A percentile compares a stretch with the other conserved stretches of the same genome.
Evolutionary conservation across 2,329 filamentous ascomycete genomes (phyloP).

Genomic region (Beauveria pseudobassiana): DNA sequence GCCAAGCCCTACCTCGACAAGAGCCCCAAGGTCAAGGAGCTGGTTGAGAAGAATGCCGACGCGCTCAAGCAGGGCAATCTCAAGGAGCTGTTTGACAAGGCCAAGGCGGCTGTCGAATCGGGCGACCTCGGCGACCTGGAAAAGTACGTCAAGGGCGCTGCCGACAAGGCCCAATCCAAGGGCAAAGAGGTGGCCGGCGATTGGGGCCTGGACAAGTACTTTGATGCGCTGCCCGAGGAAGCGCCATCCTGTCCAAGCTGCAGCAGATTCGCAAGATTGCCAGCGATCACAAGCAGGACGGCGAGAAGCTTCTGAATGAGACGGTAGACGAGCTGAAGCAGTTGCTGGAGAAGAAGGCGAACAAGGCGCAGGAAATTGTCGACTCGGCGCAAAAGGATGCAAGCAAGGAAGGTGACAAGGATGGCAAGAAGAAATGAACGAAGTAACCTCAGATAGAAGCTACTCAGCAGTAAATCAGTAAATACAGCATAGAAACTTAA

Average conservation of each 20-base stretch:
- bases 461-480: neutral
- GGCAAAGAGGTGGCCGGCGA: conserved; percentile 1
- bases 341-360: conserved; percentile 52
- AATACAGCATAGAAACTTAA: neutral
- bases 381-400: conserved; percentile 45
- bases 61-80: conserved; percentile 60
- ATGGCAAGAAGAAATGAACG: neutral
- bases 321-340: conserved; percentile 59
- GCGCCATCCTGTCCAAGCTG: conserved; percentile 58
- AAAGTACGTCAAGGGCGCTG: conserved; percentile 25
- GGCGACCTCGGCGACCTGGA: conserved; percentile 45
- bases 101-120: conserved; percentile 53
- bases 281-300: conserved; percentile 61
- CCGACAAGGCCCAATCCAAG: conserved; percentile 18
- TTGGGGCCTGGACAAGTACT: conserved; percentile 49
- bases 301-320: conserved; percentile 61
- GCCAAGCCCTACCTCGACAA: conserved; percentile 67
- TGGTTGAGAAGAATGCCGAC: conserved; percentile 64
- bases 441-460: neutral
- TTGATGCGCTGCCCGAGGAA: conserved; percentile 57
- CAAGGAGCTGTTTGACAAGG: conserved; percentile 54
- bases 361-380: conserved; percentile 50
- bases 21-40: conserved; percentile 66
- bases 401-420: conserved; percentile 22
- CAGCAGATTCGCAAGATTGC: conserved; percentile 57